Base-by-base conservation (phyloP, 192 early-diverging fungal genomes). In the Backusella luteola region DNA sequence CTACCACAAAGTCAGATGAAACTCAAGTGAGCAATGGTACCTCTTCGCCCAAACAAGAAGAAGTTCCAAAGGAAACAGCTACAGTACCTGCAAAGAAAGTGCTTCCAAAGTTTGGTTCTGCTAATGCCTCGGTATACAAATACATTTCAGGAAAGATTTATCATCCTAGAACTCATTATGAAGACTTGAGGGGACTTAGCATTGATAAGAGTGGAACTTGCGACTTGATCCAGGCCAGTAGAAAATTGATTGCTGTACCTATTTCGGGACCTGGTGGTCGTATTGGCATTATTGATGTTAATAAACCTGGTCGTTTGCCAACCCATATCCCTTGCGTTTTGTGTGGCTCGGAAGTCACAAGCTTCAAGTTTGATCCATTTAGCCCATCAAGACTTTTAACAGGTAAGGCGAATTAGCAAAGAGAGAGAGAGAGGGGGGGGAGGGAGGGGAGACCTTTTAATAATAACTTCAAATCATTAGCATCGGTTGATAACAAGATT, bases 191-290 rank as follows among this genome's bases (percentile, higher is more conserved):
- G 34, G 81, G 83, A 1, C 74, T 89, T 11, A 90, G 85, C 72
- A 84, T 85, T 69, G 85, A 81, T 34, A 80, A 88, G 21, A 79
- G 85, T 12, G 85, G 85, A 63, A 89, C 90, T 66, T 84, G 85
- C 59, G 87, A 85, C 39, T 77, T 88, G 9, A 84, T 93, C n/a
- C 84, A 92, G 79, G 85, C 83, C 1, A 93, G 89, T 63, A 36
- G 73, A 59, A 87, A 82, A 72, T 93, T 87, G 41, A 79, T 96
- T 56, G 93, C 94, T 0, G 85, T 95, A 26, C 88, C 94, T 15
- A 82, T 94, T 46, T 74, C 84, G 17, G 96, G 95, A 23, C 84
- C 90, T 35, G 96, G 96, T 26, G 96, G 96, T 21, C 87, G 93
- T 72, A 73, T 98, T 63, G 93, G 86, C 2, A 84, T 96, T 29